Evolutionary conservation across 345 rosid genomes (phyloP).

Genomic region (Acer negundo): DNA sequence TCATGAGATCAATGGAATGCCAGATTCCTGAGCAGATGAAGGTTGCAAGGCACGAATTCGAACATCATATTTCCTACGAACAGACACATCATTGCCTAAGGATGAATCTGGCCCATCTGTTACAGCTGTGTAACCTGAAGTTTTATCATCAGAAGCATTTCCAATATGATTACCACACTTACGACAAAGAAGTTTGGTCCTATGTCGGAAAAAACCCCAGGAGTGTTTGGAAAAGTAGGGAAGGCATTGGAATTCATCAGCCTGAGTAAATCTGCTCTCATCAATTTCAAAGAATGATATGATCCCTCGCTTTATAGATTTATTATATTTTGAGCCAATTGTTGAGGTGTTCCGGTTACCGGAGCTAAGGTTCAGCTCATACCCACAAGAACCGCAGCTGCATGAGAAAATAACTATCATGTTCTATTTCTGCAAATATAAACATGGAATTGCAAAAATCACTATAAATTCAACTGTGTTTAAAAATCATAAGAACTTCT

Average conservation of each 20-base stretch:
- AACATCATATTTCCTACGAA: conserved; percentile 59
- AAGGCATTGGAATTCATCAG: conserved; percentile 80
- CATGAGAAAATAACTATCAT: conserved; percentile 24
- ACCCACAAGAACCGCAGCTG: conserved; percentile 96
- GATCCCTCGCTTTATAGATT: conserved; percentile 89
- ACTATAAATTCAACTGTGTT: neutral
- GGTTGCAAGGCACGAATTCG: conserved; percentile 92
- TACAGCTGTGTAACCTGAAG: conserved; percentile 46
- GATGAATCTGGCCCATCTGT: conserved; percentile 51
- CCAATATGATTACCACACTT: conserved; percentile 85
- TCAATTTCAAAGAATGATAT: conserved; percentile 80
- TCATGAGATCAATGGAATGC: conserved; percentile 40
- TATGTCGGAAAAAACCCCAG: conserved; percentile 64
- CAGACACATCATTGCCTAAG: conserved; percentile 37
- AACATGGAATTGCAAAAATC: neutral
- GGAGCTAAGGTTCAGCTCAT: conserved; percentile 87
- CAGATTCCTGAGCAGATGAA: conserved; percentile 45
- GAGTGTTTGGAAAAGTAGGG: conserved; percentile 68
- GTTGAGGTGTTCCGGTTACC: conserved; percentile 78
- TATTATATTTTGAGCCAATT: conserved; percentile 86
- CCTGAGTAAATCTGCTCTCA: conserved; percentile 83
- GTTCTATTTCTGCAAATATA: conserved; percentile 9
- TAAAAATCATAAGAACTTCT: neutral
- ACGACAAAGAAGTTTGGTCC: conserved; percentile 91
- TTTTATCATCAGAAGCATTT: conserved; percentile 52